Evolutionary conservation across 169 alveolate genomes (phyloP).

Genomic region (Besnoitia besnoiti): DNA sequence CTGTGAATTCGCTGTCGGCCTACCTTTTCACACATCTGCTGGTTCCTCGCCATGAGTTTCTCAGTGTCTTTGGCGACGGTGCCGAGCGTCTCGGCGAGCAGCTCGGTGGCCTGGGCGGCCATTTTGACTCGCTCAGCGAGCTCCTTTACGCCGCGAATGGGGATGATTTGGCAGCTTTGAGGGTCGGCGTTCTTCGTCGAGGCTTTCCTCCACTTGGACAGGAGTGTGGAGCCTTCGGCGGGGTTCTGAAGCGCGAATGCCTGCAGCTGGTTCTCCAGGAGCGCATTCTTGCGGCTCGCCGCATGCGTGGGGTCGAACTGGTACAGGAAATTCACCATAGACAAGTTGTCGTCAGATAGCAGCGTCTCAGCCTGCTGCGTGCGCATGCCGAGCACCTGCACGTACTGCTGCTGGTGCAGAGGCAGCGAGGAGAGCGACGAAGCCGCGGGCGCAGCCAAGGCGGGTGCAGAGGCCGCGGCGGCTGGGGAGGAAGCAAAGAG

Average conservation of each 20-base stretch:
- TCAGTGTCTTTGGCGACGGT: conserved; percentile 12
- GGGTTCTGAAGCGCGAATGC: not conserved
- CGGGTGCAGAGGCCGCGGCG: not conserved
- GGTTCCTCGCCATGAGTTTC: not conserved
- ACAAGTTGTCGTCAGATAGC: not conserved
- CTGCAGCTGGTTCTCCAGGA: conserved; percentile 12
- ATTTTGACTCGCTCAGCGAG: not conserved
- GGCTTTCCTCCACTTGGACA: conserved; percentile 28
- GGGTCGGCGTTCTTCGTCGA: not conserved
- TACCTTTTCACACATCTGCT: conserved; percentile 19
- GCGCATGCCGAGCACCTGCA: conserved; percentile 4
- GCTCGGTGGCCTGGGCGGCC: conserved; percentile 9
- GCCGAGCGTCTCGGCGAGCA: conserved; percentile 19
- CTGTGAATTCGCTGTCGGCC: not conserved
- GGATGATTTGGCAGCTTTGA: not conserved
- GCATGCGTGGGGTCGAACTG: conserved; percentile 16
- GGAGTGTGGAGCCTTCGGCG: not conserved
- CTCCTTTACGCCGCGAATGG: conserved; percentile 14
- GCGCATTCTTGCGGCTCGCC: not conserved
- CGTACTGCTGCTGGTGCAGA: conserved; percentile 14
- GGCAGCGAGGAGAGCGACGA: conserved; percentile 18
- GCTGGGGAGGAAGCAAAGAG: not conserved
- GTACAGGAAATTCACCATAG: conserved; percentile 15
- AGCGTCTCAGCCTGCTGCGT: conserved; percentile 1
- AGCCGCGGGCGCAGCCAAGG: not conserved